Base-by-base conservation (phyloP, 805 yeast species). In the Yarrowia sp. region DNA sequence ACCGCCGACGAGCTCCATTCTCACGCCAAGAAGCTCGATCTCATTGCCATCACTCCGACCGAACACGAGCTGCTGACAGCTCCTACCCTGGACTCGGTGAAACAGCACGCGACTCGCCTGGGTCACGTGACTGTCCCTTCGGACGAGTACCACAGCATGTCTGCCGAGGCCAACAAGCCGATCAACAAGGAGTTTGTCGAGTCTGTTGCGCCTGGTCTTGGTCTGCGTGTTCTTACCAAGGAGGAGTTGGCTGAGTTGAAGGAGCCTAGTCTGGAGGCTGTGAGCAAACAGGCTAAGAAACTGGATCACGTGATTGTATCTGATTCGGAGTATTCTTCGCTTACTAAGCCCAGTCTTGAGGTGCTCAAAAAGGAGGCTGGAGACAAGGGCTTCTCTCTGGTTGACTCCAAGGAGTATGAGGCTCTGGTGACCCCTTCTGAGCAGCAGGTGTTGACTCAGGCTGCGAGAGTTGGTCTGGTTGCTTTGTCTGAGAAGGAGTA, bases 261-360 rank as follows among this genome's bases (percentile, higher is more conserved):
- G 42, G 59, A 58, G 4, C 73, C 74, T 1, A 61, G 73, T 8
- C 32, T 69, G 19, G 67, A 64, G 8, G 38, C 70, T 10, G 7
- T 72, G 1, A 79, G 79, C 1, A 71, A 72, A 32, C 69, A 78
- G 50, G 73, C 71, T n/a, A 71, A 73, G 16, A 76, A 74, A 4
- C 71, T 74, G 22, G 79, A 75, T 3, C 73, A 71, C 14, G 69
- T 63, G 22, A 55, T 78, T n/a, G 59, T 78, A 10, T 50, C 73
- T 2, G 46, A 59, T 14, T 66, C 61, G 3, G 75, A 72, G 5
- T 69, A 72, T 42, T 53, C 49, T 16, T 43, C n/a, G 8, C 56
- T 72, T 16, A 36, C 56, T 26, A 64, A 64, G 14, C 69, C 67
- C 2, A 19, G 55, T 9, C 12, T 61, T 11, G 66, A 32, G 5